A percentile compares a stretch with the other conserved stretches of the same genome.
Conservation (phyloP, 352 stramenopile species). For the Globisporangium irregulare region DNA sequence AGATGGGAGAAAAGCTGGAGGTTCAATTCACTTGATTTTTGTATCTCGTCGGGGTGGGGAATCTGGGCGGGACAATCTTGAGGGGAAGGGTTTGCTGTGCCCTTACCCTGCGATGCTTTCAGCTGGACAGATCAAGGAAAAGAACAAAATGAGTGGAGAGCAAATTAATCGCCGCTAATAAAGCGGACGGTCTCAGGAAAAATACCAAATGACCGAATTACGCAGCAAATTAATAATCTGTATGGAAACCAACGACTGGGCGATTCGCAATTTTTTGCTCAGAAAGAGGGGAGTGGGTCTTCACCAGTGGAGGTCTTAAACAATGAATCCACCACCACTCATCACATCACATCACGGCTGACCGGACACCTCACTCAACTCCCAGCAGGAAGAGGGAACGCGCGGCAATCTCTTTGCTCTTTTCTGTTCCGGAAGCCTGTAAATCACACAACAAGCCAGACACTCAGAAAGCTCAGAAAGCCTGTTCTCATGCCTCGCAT, state of each 20-base stretch:
- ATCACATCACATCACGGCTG: neutral
- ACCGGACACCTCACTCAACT: neutral
- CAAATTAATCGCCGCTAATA: neutral
- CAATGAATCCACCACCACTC: neutral
- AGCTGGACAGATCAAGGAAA: neutral
- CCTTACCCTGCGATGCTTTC: neutral
- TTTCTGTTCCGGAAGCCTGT: neutral
- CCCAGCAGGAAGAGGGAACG: neutral
- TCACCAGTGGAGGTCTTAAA: neutral
- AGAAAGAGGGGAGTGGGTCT: neutral
- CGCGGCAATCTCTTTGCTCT: neutral
- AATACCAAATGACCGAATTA: neutral
- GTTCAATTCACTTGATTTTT: neutral
- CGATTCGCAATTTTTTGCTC: neutral
- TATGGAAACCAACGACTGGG: neutral
- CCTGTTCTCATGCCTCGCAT: no score
- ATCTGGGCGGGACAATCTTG: no score
- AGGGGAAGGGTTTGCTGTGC: no score
- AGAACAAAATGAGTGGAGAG: neutral
- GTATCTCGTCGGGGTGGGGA: neutral
- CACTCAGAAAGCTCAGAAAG: no score
- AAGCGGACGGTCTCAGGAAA: slow-evolving; percentile 1
- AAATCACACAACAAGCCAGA: no score
- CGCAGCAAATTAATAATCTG: neutral
- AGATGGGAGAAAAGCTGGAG: neutral